Percentiles rank a stretch among this genome's conserved stretches.
phyloP scores from a whole-genome alignment of 176 grass and related monocot genomes.

The Leersia perrieri region DNA sequence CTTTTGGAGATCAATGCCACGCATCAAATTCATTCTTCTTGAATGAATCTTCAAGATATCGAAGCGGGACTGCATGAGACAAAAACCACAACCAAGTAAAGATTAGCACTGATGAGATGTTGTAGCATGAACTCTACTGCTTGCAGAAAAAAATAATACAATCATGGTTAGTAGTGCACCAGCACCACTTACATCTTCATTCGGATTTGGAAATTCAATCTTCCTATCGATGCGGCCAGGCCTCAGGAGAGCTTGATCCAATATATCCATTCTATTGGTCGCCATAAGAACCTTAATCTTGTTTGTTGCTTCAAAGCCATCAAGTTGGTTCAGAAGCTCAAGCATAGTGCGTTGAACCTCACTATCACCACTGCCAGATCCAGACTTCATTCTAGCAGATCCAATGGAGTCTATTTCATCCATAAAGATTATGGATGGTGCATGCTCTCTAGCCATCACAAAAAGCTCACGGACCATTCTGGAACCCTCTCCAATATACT shows the following conservation, averaged over 20 bases:
- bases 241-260: constrained; percentile 80
- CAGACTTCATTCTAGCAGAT: constrained; percentile 83
- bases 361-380: constrained; percentile 77
- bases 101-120: not conserved
- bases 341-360: constrained; percentile 98
- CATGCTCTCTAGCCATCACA: constrained; percentile 99
- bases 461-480: constrained; percentile 97
- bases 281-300: constrained; percentile 94
- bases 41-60: constrained; percentile 98
- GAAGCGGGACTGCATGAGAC: constrained; percentile 69
- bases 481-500: constrained; percentile 97
- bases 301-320: constrained; percentile 96
- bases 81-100: not conserved
- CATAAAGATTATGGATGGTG: constrained; percentile 96
- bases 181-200: constrained; percentile 53
- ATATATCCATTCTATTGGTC: constrained; percentile 71
- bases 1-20: constrained; percentile 83
- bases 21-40: constrained; percentile 94
- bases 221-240: constrained; percentile 86
- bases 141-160: not conserved
- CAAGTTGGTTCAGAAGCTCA: constrained; percentile 97
- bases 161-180: not conserved
- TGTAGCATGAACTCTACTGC: not conserved
- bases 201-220: constrained; percentile 82
- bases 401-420: constrained; percentile 97